phyloP scores from a whole-genome alignment of 2,329 filamentous ascomycete genomes.

The Fusarium verrucosum region DNA sequence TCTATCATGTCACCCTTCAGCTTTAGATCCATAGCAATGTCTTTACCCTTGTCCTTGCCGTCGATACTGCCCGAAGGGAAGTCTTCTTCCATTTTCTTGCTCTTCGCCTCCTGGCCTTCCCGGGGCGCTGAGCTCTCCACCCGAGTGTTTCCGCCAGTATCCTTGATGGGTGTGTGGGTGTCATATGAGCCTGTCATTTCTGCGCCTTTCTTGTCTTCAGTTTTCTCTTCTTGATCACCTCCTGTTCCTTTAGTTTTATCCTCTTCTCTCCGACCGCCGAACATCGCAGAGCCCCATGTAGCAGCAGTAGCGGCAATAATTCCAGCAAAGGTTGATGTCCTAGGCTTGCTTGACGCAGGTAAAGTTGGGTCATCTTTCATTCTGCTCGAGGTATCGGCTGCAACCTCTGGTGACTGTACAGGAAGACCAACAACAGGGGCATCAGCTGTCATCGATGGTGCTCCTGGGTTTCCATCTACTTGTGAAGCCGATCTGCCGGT shows the following conservation, averaged over 20 bases:
- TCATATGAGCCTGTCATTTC: not conserved
- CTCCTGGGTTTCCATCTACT: not conserved
- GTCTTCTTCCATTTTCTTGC: slow-evolving; percentile 22
- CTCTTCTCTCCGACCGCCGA: slow-evolving; percentile 44
- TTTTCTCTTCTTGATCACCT: slow-evolving; percentile 27
- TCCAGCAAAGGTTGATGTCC: slow-evolving; percentile 16
- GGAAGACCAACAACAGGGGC: not conserved
- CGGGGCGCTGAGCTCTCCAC: slow-evolving; percentile 27
- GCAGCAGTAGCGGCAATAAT: slow-evolving; percentile 38
- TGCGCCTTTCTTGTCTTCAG: not conserved
- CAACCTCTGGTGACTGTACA: not conserved
- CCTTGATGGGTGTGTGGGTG: not conserved
- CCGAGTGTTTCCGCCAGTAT: slow-evolving; percentile 42
- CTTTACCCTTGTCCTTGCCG: slow-evolving; percentile 11
- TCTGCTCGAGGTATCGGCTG: not conserved
- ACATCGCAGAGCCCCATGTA: slow-evolving; percentile 29
- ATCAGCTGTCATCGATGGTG: not conserved
- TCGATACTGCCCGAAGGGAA: slow-evolving; percentile 45
- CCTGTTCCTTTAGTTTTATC: slow-evolving; percentile 52
- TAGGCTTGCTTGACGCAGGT: not conserved
- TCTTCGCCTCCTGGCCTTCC: not conserved
- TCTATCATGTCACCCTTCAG: not conserved
- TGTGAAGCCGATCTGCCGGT: not conserved
- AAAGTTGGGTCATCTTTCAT: not conserved
- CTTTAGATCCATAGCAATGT: slow-evolving; percentile 8